Base-by-base conservation (phyloP, 768 basidiomycete species). In the Tremella fuciformis region DNA sequence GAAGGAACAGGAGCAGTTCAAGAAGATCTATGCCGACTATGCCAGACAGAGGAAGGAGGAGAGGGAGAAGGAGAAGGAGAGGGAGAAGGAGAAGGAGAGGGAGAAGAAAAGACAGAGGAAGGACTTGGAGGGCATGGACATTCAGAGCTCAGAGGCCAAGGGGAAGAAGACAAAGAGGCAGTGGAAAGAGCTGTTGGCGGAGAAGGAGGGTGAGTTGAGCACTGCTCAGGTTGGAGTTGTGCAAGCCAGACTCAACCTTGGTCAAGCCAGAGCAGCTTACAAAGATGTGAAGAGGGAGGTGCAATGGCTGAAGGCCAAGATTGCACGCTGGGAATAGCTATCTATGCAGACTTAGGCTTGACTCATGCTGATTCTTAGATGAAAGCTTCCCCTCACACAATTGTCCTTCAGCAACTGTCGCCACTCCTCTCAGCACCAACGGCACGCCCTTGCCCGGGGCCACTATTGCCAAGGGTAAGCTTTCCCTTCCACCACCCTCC, bases 1-100 rank as follows among this genome's bases (percentile, higher is more conserved):
- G 42, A 46, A 15, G 42, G 42, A 46, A 15, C n/a, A 46, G 42
- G 22, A 46, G 42, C n/a, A 46, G 6, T 18, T 18, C n/a, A n/a
- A 18, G n/a, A 46, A 46, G 42, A 22, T 46, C 6, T 22, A 18
- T 22, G 22, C 22, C 22, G 42, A 18, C 42, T 46, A 18, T 22
- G n/a, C 3, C 42, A 46, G 8, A 15, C n/a, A 46, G 49, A 50
- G 49, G 49, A 50, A 50, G 49, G 22, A 50, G 49, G 25, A 50
- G 25, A 50, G 22, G 49, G 25, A 21, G 16, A 29, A 29, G 18
- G 16, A 21, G 25, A 50, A n/a, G 49, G 6, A 50, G 25, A 29
- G 25, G 6, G 47, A 48, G 21, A 48, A 48, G 21, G 47, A 48
- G 47, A 22, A 48, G 21, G 47, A 22, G 21, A 48, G 11, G 11